Conservation (phyloP, 306 rosid genomes). For the Cicer arietinum region DNA sequence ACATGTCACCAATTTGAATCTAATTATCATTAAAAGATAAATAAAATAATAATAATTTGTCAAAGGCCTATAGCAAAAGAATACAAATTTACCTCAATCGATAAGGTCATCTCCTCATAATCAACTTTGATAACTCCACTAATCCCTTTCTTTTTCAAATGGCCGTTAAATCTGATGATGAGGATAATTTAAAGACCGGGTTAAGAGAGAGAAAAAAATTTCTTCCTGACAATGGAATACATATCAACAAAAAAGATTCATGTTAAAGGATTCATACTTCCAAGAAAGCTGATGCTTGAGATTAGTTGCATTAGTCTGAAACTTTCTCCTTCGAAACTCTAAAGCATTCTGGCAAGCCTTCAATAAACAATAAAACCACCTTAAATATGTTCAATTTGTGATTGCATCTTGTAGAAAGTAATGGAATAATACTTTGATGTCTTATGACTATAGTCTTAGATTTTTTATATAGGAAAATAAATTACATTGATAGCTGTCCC, state of each 20-base stretch:
- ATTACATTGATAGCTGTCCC: no score
- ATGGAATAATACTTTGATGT: no score
- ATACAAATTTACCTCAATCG: constrained; percentile 73
- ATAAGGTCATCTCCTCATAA: constrained; percentile 75
- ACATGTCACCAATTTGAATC: not conserved
- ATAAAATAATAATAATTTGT: not conserved
- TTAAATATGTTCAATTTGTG: constrained; percentile 2
- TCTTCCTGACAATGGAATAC: not conserved
- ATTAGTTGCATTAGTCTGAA: constrained; percentile 63
- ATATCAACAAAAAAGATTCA: not conserved
- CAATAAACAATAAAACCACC: constrained; percentile 8
- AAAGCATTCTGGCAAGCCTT: constrained; percentile 83
- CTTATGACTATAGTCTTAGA: no score
- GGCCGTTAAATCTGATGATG: constrained; percentile 69
- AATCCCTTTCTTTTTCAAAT: constrained; percentile 86
- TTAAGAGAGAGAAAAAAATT: not conserved
- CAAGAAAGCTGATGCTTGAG: constrained; percentile 79
- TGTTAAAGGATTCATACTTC: constrained; percentile 63
- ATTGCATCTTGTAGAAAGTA: not conserved
- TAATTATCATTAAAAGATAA: not conserved
- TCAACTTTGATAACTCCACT: constrained; percentile 73
- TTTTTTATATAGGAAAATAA: no score
- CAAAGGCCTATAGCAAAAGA: constrained; percentile 6
- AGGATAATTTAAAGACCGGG: constrained; percentile 25
- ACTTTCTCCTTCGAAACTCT: constrained; percentile 57